phyloP scores from a whole-genome alignment of 805 yeast species.

The Starmerella roubikii region DNA sequence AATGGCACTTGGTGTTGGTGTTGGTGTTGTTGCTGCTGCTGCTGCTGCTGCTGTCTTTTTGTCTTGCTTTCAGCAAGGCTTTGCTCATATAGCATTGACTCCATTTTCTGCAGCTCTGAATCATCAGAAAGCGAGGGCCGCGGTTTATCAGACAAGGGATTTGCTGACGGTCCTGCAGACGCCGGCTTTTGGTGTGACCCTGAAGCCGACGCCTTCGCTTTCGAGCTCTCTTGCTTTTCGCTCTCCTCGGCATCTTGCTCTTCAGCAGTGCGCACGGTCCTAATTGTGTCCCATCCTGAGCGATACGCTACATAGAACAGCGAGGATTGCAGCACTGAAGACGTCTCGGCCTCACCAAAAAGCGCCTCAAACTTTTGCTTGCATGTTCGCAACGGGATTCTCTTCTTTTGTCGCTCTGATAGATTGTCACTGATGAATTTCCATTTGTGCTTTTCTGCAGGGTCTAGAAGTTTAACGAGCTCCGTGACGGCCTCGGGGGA shows the following conservation, averaged over 20 bases:
- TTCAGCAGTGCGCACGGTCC: constrained; percentile 8
- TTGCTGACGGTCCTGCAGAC: too few species aligned
- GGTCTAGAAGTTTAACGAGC: constrained; percentile 34
- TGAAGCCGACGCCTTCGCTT: too few species aligned
- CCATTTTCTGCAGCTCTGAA: too few species aligned
- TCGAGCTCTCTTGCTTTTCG: background rate
- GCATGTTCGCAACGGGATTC: constrained; percentile 41
- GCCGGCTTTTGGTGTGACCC: too few species aligned
- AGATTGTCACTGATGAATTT: constrained; percentile 36
- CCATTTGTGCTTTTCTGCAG: constrained; percentile 49
- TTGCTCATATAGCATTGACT: too few species aligned
- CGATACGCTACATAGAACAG: constrained; percentile 39
- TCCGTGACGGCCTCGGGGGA: constrained; percentile 34
- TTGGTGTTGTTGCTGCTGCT: too few species aligned
- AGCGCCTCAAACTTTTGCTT: constrained; percentile 40
- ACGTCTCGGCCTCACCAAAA: constrained; percentile 41
- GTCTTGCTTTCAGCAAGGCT: too few species aligned
- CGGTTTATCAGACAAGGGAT: too few species aligned
- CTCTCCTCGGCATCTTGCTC: constrained; percentile 10
- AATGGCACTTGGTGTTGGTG: too few species aligned
- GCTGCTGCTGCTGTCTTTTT: too few species aligned
- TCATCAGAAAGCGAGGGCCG: too few species aligned
- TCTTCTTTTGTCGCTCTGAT: constrained; percentile 26
- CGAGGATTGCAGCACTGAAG: constrained; percentile 36
- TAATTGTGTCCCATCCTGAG: constrained; percentile 32